Base-by-base conservation (phyloP, 805 yeast species). In the Kazachstania viticola region DNA sequence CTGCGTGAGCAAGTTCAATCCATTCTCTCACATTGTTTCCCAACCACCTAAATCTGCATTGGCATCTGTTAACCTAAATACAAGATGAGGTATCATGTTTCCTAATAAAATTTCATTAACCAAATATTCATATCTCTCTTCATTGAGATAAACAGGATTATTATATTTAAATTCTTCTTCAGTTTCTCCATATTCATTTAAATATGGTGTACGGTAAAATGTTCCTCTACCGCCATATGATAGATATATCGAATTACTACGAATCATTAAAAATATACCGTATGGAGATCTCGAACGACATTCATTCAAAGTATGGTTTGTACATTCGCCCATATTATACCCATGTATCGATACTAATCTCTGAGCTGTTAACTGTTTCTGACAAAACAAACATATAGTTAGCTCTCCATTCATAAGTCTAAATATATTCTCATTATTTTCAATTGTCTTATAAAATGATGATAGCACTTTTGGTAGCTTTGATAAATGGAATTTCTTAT, bases 41-140 rank as follows among this genome's bases (percentile, higher is more conserved):
- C 98, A 88, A 0, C 98, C 98, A 7, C 98, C 98, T 24, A 79
- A 72, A 54, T 88, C 97, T 21, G 78, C 57, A 6, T 69, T 71
- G 25, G 78, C 73, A 45, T 88, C 97, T 12, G 88, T 65, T 41
- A 75, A 75, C 40, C 97, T 65, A 1, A 84, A 85, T 21, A 87
- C 75, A 28, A 67, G 64, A 44, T 82, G 83, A 4, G 83, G 78
- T 3, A 83, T 62, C 48, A 80, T 81, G 48, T 84, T 87, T 34
- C 72, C 77, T 14, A 87, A 61, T 87, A 96, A 79, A 27, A 83
- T 60, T 21, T 67, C 69, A 32, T 76, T 65, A 14, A 69, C 69
- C 35, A 87, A 66, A 26, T 75, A 72, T 15, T 75, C 73, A 47
- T 84, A 88, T 32, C 82, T 64, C 3, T 59, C 57, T 26, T 59